Evolutionary conservation across 2,329 filamentous ascomycete species (phyloP).

Genomic region (Penicillium janthinellum): DNA sequence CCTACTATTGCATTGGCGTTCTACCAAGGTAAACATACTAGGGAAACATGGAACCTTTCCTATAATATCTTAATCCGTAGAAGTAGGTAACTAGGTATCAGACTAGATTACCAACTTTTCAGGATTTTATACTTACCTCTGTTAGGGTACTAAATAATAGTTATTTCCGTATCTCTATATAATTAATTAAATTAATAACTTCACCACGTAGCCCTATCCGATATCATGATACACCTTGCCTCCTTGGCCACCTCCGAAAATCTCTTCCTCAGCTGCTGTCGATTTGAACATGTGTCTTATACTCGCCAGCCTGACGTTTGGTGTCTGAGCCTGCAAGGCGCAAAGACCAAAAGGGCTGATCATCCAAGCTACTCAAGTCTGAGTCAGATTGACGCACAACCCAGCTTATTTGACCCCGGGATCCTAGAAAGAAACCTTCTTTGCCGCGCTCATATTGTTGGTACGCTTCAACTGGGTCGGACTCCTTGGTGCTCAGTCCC

Average conservation of each 20-base stretch:
- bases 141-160: no score
- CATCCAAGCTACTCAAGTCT: constrained; percentile 10
- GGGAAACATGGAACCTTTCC: no score
- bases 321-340: constrained; percentile 8
- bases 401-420: constrained; percentile 11
- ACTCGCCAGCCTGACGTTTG: constrained; percentile 7
- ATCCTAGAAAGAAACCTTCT: constrained; percentile 9
- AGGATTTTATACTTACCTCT: no score
- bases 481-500: constrained; percentile 6
- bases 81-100: no score
- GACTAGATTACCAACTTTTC: no score
- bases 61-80: no score
- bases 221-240: neutral
- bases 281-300: constrained; percentile 10
- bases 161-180: no score
- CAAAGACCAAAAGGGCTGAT: constrained; percentile 15
- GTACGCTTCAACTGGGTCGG: constrained; percentile 9
- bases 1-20: no score
- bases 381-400: constrained; percentile 10
- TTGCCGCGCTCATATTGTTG: neutral
- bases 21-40: no score
- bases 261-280: constrained; percentile 8
- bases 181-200: neutral
- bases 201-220: neutral
- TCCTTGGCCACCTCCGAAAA: neutral